Conservation (phyloP, 1,284 basidiomycete species). For the Puccinia horiana region DNA sequence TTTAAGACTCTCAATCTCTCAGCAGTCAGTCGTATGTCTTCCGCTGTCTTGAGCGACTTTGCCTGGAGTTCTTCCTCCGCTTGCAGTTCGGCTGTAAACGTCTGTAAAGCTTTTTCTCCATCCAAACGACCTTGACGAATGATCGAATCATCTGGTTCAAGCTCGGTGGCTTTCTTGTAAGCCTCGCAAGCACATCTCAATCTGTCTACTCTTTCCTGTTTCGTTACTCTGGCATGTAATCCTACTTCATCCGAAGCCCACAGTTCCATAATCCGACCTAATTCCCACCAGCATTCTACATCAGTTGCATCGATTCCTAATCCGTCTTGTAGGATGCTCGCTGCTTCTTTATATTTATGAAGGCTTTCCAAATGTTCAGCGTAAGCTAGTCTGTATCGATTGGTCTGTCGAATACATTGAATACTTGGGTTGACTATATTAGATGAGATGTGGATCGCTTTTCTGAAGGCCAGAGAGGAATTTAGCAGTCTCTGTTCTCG, state of each 20-base stretch:
- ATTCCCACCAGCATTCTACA: slow-evolving; percentile 24
- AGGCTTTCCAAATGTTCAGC: slow-evolving; percentile 10
- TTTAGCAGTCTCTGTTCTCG: slow-evolving; percentile 34
- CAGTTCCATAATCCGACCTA: slow-evolving; percentile 32
- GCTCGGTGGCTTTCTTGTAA: slow-evolving; percentile 17
- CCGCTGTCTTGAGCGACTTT: slow-evolving; percentile 2
- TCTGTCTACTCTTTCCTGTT: slow-evolving; percentile 33
- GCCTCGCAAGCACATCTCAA: slow-evolving; percentile 21
- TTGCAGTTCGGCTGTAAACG: neutral
- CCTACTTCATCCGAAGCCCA: slow-evolving; percentile 11
- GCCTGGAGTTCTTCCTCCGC: neutral
- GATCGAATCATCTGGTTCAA: slow-evolving; percentile 13
- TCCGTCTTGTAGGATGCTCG: slow-evolving; percentile 27
- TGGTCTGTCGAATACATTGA: slow-evolving; percentile 12
- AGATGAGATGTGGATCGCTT: slow-evolving; percentile 32
- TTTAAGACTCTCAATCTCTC: slow-evolving; percentile 10
- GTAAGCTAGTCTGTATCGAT: slow-evolving; percentile 33
- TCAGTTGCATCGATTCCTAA: slow-evolving; percentile 12
- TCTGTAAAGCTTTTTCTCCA: neutral
- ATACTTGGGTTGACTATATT: neutral
- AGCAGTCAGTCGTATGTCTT: slow-evolving; percentile 8
- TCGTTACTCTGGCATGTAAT: neutral
- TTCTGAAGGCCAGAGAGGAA: slow-evolving; percentile 25
- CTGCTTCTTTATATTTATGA: slow-evolving; percentile 32
- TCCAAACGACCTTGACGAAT: slow-evolving; percentile 1